phyloP scores from a whole-genome alignment of 2,329 filamentous ascomycete genomes.

The Triangularia setosa region DNA sequence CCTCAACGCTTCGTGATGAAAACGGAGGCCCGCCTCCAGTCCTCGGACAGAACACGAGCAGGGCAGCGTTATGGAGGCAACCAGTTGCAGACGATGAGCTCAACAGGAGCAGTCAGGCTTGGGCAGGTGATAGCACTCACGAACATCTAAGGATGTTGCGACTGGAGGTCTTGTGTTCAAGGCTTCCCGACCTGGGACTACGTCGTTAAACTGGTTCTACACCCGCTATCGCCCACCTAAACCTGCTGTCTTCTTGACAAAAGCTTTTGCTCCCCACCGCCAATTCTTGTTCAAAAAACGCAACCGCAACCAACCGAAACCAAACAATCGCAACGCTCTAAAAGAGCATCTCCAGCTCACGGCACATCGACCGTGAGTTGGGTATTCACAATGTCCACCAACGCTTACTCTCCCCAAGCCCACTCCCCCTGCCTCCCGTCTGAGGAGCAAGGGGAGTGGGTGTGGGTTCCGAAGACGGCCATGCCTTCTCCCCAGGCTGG shows the following conservation, averaged over 20 bases:
- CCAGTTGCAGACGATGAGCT: background rate
- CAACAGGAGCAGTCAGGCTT: background rate
- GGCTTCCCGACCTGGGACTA: slow-evolving; percentile 18
- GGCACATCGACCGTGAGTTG: slow-evolving; percentile 5
- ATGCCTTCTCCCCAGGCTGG: slow-evolving; percentile 2
- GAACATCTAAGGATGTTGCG: background rate
- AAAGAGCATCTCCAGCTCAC: slow-evolving; percentile 6
- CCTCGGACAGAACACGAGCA: no score
- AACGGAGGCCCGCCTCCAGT: no score
- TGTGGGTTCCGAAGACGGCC: slow-evolving; percentile 6
- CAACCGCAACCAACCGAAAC: slow-evolving; percentile 1
- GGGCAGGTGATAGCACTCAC: background rate
- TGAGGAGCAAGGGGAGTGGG: slow-evolving; percentile 8
- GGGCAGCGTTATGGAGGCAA: background rate
- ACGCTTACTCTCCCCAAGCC: background rate
- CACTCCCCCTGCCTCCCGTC: slow-evolving; percentile 2
- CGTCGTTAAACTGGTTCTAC: slow-evolving; percentile 21
- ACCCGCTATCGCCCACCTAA: slow-evolving; percentile 1
- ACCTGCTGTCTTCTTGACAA: slow-evolving; percentile 7
- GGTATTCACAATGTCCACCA: slow-evolving; percentile 1
- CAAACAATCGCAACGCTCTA: background rate
- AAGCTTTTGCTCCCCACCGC: background rate
- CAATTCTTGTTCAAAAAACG: background rate
- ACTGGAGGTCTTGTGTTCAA: background rate
- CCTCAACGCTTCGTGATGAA: no score